Evolutionary conservation across 2,329 filamentous ascomycete species (phyloP).

Genomic region (Verticillium dahliae): DNA sequence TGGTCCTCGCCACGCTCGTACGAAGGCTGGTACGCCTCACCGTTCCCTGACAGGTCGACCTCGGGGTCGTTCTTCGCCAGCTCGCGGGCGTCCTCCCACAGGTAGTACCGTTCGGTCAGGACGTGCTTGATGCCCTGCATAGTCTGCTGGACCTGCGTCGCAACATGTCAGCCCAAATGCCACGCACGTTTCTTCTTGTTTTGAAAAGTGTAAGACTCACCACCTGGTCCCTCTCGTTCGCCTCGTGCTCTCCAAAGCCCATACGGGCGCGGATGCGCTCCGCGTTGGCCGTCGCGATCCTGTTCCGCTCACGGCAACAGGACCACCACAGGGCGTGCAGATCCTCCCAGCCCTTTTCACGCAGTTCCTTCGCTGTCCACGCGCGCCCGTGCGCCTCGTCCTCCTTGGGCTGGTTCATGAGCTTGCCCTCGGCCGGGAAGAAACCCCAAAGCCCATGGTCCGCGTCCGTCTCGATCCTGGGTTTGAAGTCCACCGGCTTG

Average conservation of each 20-base stretch:
- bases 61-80: slow-evolving; percentile 62
- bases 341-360: slow-evolving; percentile 89
- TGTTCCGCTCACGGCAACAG: slow-evolving; percentile 85
- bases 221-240: slow-evolving; percentile 52
- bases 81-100: slow-evolving; percentile 71
- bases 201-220: slow-evolving; percentile 42
- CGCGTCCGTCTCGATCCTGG: slow-evolving; percentile 53
- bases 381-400: slow-evolving; percentile 67
- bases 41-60: slow-evolving; percentile 49
- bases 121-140: slow-evolving; percentile 79
- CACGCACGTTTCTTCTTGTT: background rate
- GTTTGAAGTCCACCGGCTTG: slow-evolving; percentile 59
- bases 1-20: slow-evolving; percentile 25
- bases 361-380: slow-evolving; percentile 81
- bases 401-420: slow-evolving; percentile 67
- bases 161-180: background rate
- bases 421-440: slow-evolving; percentile 65
- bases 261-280: slow-evolving; percentile 64
- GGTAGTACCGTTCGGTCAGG: slow-evolving; percentile 81
- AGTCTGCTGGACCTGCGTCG: slow-evolving; percentile 61
- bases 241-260: slow-evolving; percentile 68
- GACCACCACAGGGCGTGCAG: slow-evolving; percentile 91
- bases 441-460: slow-evolving; percentile 91
- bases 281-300: slow-evolving; percentile 68
- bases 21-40: slow-evolving; percentile 42